Evolutionary conservation across 768 basidiomycete species (phyloP).

Genomic region (Mycena maculata): DNA sequence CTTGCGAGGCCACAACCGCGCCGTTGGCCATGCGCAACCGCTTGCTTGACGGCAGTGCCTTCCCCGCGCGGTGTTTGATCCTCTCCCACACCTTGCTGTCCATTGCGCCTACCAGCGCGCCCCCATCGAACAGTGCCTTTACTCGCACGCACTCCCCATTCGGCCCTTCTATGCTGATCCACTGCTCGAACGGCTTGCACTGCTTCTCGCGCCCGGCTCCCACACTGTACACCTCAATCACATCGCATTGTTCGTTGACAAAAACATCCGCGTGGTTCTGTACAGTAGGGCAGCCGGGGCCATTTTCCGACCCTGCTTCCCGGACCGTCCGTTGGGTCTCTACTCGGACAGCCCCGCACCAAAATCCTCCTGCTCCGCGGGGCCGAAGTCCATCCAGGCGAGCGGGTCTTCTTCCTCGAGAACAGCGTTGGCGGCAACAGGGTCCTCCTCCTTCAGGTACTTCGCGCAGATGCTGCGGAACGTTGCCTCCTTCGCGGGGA

Average conservation of each 20-base stretch:
- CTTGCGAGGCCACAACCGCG: constrained; percentile 29
- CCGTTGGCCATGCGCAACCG: constrained; percentile 53
- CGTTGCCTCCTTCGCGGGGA: constrained; percentile 10
- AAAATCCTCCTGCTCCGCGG: constrained; percentile 37
- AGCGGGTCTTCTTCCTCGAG: constrained; percentile 4
- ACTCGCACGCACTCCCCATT: constrained; percentile 34
- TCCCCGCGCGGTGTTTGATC: constrained; percentile 28
- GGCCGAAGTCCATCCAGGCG: constrained; percentile 24
- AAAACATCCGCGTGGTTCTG: background rate
- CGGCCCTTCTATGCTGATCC: constrained; percentile 29
- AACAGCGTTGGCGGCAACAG: constrained; percentile 2
- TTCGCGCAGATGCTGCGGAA: constrained; percentile 8
- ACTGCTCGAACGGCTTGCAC: constrained; percentile 39
- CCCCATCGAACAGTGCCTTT: constrained; percentile 42
- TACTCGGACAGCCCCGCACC: too few relatives aligned
- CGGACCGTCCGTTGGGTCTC: constrained; percentile 20
- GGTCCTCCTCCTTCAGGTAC: background rate
- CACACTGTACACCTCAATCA: constrained; percentile 23
- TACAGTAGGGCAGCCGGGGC: constrained; percentile 23
- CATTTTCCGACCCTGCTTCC: constrained; percentile 2
- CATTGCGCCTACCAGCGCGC: constrained; percentile 46
- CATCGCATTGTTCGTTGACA: constrained; percentile 12
- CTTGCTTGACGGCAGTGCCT: background rate
- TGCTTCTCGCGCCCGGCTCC: constrained; percentile 8
- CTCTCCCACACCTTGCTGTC: constrained; percentile 30